phyloP scores from a whole-genome alignment of 495 filamentous ascomycete genomes.

The Xylaria acuta region DNA sequence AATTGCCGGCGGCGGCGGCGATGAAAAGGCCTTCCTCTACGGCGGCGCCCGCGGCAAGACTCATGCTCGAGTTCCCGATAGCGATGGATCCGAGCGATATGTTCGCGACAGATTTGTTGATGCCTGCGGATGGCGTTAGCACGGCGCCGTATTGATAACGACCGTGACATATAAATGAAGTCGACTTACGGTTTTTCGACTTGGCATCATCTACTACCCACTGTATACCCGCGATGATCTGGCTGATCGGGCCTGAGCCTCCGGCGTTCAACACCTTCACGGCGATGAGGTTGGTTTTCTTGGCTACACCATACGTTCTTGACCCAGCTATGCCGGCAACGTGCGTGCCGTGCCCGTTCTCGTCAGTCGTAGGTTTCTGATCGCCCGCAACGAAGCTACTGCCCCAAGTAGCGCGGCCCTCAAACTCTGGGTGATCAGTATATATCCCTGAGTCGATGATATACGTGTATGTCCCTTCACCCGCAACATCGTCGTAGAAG shows the following conservation, averaged over 20 bases:
- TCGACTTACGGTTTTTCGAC: constrained; percentile 32
- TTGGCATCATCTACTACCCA: constrained; percentile 51
- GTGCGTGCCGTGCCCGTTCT: constrained; percentile 49
- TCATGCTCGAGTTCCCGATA: constrained; percentile 45
- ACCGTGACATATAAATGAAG: background rate
- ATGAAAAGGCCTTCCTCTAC: constrained; percentile 51
- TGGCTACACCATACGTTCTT: constrained; percentile 45
- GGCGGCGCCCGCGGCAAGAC: constrained; percentile 48
- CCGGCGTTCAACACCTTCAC: constrained; percentile 47
- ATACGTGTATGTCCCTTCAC: constrained; percentile 51
- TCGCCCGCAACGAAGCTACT: constrained; percentile 48
- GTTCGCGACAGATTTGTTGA: constrained; percentile 48
- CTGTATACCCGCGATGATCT: constrained; percentile 59
- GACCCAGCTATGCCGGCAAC: constrained; percentile 44
- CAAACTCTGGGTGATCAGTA: constrained; percentile 56
- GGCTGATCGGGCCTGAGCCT: constrained; percentile 48
- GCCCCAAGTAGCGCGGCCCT: constrained; percentile 56
- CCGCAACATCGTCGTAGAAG: constrained; percentile 51
- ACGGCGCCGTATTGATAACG: background rate
- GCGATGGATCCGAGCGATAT: constrained; percentile 55
- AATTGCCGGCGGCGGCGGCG: constrained; percentile 55
- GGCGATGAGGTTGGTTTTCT: constrained; percentile 41
- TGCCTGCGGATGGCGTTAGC: constrained; percentile 25
- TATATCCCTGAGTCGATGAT: constrained; percentile 59
- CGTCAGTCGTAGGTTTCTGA: constrained; percentile 42